These are phyloP conservation scores for Diplocarpon rosae DNA, from an alignment of 2,329 filamentous ascomycete genomes.

Conservation along the genomic window DNA sequence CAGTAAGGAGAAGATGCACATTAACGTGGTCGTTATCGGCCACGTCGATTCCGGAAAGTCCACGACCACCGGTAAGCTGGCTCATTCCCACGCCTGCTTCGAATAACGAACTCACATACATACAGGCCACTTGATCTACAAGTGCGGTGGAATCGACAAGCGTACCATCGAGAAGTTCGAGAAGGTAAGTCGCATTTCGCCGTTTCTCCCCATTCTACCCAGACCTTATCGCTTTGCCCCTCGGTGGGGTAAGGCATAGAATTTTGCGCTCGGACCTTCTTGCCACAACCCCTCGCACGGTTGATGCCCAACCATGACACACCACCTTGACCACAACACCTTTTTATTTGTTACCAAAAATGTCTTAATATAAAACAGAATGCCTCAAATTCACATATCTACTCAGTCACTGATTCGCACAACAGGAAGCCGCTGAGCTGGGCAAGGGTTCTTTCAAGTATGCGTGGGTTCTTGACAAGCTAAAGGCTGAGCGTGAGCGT, in stretches of 20 bases:
- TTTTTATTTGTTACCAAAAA: background rate
- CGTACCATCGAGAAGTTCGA: constrained; percentile 99
- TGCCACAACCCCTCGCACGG: constrained; percentile 8
- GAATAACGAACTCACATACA: constrained; percentile 16
- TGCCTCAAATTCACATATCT: too few species aligned
- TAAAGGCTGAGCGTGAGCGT: constrained; percentile 99
- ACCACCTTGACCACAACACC: constrained; percentile 1
- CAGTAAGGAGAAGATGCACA: constrained; percentile 94
- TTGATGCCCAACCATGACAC: constrained; percentile 9
- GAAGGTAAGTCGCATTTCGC: constrained; percentile 59
- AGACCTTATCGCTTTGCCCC: constrained; percentile 24
- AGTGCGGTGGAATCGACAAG: constrained; percentile 99
- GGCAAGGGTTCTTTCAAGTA: constrained; percentile 99
- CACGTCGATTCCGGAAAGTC: constrained; percentile 99
- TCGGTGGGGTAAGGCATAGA: constrained; percentile 25
- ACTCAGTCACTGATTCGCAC: constrained; percentile 14
- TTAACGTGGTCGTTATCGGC: constrained; percentile 98
- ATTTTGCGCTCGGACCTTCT: constrained; percentile 19
- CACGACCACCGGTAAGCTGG: constrained; percentile 77
- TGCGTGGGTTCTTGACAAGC: constrained; percentile 99
- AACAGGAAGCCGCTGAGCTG: constrained; percentile 92
- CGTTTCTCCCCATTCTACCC: constrained; percentile 8
- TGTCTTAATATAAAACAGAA: too few species aligned
- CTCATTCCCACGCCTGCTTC: constrained; percentile 6
- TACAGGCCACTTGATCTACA: constrained; percentile 95